phyloP scores from a whole-genome alignment of 345 rosid species.

The Citrus glauca region DNA sequence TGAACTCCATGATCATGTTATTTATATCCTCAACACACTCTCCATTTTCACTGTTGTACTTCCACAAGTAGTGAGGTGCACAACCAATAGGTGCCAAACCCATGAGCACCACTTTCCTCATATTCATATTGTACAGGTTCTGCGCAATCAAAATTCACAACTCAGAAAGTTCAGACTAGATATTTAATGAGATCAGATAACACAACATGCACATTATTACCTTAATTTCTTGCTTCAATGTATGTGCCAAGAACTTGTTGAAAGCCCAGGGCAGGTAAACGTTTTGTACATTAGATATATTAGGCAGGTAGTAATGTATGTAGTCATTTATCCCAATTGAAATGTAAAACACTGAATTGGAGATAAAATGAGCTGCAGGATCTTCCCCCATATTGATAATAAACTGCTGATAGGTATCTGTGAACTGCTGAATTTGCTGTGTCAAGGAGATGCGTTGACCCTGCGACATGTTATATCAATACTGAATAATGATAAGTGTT shows the following conservation, averaged over 20 bases:
- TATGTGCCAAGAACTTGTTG: slow-evolving; percentile 69
- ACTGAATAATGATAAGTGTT: not conserved
- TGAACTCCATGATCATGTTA: slow-evolving; percentile 69
- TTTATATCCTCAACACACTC: slow-evolving; percentile 78
- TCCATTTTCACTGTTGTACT: slow-evolving; percentile 60
- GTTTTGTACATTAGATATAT: slow-evolving; percentile 66
- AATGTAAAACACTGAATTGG: slow-evolving; percentile 62
- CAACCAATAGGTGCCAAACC: slow-evolving; percentile 88
- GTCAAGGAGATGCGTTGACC: slow-evolving; percentile 84
- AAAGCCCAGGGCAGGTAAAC: slow-evolving; percentile 82
- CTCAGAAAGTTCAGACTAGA: not conserved
- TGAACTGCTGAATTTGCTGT: slow-evolving; percentile 81
- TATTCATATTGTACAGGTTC: slow-evolving; percentile 66
- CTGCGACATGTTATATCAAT: slow-evolving; percentile 26
- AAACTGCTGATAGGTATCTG: slow-evolving; percentile 77
- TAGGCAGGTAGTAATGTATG: slow-evolving; percentile 81
- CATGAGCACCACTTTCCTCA: slow-evolving; percentile 73
- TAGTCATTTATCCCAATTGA: slow-evolving; percentile 88
- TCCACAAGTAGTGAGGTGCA: slow-evolving; percentile 84
- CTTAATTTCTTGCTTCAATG: slow-evolving; percentile 63
- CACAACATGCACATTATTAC: slow-evolving; percentile 21
- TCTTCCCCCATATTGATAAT: slow-evolving; percentile 61
- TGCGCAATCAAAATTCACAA: slow-evolving; percentile 19
- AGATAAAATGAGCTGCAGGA: slow-evolving; percentile 45
- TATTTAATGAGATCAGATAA: not conserved